Base-by-base conservation (phyloP, 805 yeast genomes). In the Yarrowia osloensis region DNA sequence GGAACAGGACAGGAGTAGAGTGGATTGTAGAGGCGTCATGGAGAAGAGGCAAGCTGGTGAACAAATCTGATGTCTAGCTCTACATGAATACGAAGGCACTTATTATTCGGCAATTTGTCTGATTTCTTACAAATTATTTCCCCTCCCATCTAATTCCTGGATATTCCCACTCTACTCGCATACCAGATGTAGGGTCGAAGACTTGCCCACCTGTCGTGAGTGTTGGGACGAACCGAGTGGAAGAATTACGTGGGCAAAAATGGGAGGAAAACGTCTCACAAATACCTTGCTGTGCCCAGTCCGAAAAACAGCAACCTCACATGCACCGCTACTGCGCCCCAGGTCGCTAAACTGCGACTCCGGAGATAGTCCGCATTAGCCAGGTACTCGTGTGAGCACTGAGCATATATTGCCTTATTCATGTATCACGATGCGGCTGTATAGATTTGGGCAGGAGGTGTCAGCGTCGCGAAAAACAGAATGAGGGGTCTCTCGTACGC, bases 361-460 rank as follows among this genome's bases (percentile, higher is more conserved):
- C 39, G 55, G 39, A 49, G 55, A 49, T 15, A 22, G 57, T 21
- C 40, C 57, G 57, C 57, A 50, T 31, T 50, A 33, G 57, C 22
- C 40, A 50, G 40, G 57, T 15, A 50, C 57, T 50, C 57, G 57
- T 50, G 57, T 50, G 57, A 50, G 57, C 57, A 15, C 40, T 33
- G 28, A 21, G 40, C 40, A 21, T 21, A 50, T 50, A 50, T 33
- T 50, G 40, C 57, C 29, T 50, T 7, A 50, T 15, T 50, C 57
- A 50, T 50, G 57, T 50, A 33, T 8, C 17, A 15, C 7, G 57
- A 33, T 50, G 57, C 57, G 57, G 57, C 57, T 50, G 57, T 22
- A 49, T 11, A 46, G 50, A 46, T 46, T 26, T 17, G 15, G 21
- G 33, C 33, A 46, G 11, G 19, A 24, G 29, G 2, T 12, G 9